phyloP scores from a whole-genome alignment of 768 basidiomycete species.

The Roridomyces roridus region DNA sequence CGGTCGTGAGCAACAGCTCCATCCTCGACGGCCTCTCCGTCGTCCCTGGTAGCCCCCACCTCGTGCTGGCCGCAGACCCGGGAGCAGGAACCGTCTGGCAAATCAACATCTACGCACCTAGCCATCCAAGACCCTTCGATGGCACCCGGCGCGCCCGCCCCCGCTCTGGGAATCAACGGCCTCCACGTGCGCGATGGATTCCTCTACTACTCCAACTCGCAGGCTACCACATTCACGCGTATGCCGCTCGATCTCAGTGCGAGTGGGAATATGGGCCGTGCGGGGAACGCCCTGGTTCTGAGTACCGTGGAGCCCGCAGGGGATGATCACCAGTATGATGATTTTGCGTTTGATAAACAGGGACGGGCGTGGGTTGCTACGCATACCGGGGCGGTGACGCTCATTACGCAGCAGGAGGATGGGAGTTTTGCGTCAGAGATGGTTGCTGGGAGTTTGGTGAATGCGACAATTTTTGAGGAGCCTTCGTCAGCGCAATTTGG shows the following conservation, averaged over 20 bases:
- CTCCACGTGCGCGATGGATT: slow-evolving; percentile 8
- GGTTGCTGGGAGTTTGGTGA: not conserved
- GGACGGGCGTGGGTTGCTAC: slow-evolving; percentile 13
- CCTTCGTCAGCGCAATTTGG: slow-evolving; percentile 10
- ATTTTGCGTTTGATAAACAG: slow-evolving; percentile 6
- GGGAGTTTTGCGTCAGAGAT: not conserved
- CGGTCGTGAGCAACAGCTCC: slow-evolving; percentile 4
- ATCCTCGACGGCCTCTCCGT: slow-evolving; percentile 6
- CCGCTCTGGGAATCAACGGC: slow-evolving; percentile 6
- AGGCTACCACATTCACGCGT: slow-evolving; percentile 6
- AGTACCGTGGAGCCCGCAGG: not conserved
- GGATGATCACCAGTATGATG: not conserved
- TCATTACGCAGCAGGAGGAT: not conserved
- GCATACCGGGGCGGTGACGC: slow-evolving; percentile 6
- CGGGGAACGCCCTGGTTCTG: not conserved
- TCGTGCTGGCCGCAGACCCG: slow-evolving; percentile 10
- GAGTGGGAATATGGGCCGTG: slow-evolving; percentile 7
- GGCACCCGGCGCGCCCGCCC: slow-evolving; percentile 2
- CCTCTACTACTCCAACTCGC: slow-evolving; percentile 10
- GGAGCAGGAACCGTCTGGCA: slow-evolving; percentile 7
- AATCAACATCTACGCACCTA: slow-evolving; percentile 9
- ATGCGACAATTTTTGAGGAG: not conserved
- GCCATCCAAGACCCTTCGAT: slow-evolving; percentile 6
- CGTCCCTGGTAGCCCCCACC: slow-evolving; percentile 12
- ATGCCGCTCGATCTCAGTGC: slow-evolving; percentile 13